Percentiles rank a stretch among this genome's conserved stretches.
phyloP scores from a whole-genome alignment of 2,329 filamentous ascomycete genomes.

The Dryadomyces quercivorus region DNA sequence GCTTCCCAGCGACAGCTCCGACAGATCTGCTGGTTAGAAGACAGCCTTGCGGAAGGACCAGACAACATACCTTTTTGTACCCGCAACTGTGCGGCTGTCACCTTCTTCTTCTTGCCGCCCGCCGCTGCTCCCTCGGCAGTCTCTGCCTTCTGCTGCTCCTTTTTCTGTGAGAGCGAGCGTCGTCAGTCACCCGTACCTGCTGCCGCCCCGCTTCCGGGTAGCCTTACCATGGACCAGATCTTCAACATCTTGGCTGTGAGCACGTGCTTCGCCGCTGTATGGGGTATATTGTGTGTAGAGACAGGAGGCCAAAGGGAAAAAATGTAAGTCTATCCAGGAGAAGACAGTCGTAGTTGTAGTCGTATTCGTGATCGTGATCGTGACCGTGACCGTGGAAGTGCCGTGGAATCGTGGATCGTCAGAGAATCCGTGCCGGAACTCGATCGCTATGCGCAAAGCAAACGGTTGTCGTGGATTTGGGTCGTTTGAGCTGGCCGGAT shows the following conservation, averaged over 20 bases:
- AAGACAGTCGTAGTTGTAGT: too few relatives aligned
- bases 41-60: not conserved
- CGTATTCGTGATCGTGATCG: too few relatives aligned
- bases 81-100: slow-evolving; percentile 87
- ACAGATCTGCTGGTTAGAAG: slow-evolving; percentile 47
- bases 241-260: slow-evolving; percentile 68
- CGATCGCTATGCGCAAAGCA: too few relatives aligned
- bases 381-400: too few relatives aligned
- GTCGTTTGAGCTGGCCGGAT: too few relatives aligned
- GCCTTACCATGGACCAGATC: slow-evolving; percentile 91
- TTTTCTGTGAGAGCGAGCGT: slow-evolving; percentile 47
- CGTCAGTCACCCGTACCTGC: slow-evolving; percentile 9
- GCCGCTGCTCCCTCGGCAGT: slow-evolving; percentile 57
- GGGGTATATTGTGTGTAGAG: not conserved
- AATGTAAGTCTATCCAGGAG: not conserved
- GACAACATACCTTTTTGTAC: slow-evolving; percentile 73
- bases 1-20: slow-evolving; percentile 63
- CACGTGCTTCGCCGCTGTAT: not conserved
- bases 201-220: not conserved
- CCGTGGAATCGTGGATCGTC: too few relatives aligned
- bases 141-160: slow-evolving; percentile 91
- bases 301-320: not conserved
- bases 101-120: slow-evolving; percentile 91
- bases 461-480: too few relatives aligned
- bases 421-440: too few relatives aligned